Base-by-base conservation (phyloP, 2,329 filamentous ascomycete genomes). In the Colletotrichum filicis region DNA sequence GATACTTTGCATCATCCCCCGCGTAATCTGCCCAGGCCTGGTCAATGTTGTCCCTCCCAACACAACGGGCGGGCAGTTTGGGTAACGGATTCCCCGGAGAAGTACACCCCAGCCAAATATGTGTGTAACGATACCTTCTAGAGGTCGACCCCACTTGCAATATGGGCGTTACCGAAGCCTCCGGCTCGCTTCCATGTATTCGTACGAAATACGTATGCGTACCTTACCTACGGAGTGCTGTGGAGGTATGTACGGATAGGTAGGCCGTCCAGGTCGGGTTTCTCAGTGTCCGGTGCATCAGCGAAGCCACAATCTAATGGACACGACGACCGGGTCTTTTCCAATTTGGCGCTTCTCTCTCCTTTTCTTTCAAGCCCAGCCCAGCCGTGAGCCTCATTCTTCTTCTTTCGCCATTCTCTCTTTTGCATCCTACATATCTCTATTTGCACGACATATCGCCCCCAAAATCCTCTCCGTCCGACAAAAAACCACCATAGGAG, bases 91-190 rank as follows among this genome's bases (percentile, higher is more conserved):
- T 56, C 28, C 26, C 4, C 26, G 12, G 14, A 3, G 8, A 64
- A 26, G 69, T 72, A 69, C 16, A 16, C 9, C 28, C 3, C 28
- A 12, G 19, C 22, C 1, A 24, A 55, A 37, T n/a, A 30, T 37
- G 7, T 57, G 16, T 19, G 22, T 0, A 11, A 9, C 1, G 24
- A 12, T 73, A 73, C 70, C n/a, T 66, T 2, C 2, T 1, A 3
- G 28, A 7, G 53, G 58, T 63, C 22, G 42, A 49, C 42, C 42
- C 52, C 53, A 72, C 37, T 28, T 11, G 30, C 52, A 68, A 70
- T 61, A 61, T 69, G 66, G 71, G 55, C 49, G 66, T 52, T 73
- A 61, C 71, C 71, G 71, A 73, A 73, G 67, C 35, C 61, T 71
- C 71, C 71, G 71, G 67, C 35, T 53, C 30, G 32, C 19, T 7